Evolutionary conservation across 371 early-diverging fungal species (phyloP), one percentile per base, ranked within the genome.

Genomic region (Mortierella sp.): DNA sequence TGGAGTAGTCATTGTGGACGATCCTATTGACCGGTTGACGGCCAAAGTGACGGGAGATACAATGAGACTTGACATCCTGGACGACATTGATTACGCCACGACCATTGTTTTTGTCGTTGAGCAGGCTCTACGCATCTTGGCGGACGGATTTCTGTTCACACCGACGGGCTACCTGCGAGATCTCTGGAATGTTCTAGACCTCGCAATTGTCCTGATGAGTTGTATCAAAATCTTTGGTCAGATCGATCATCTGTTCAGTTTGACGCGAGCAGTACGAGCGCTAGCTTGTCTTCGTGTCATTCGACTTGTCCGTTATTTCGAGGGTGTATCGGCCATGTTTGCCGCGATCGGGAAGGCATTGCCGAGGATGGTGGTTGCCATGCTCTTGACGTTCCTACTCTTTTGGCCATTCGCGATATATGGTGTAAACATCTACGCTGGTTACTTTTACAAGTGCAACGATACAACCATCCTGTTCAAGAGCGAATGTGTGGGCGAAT

Each of bases 321-420:
- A 88, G 5, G 90, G 88, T 1, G 89, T 91, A 74, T 89, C 90
- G 1, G 79, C 80, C 16, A 89, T 92, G 54, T 89, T 91, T 54
- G 60, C 87, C n/a, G 91, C 91, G 24, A 75, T 91, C 60, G 45
- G 89, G 9, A 86, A 89, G 78, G 92, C 91, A 0, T 58, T 92
- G 19, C 91, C 92, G 0, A 84, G 89, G 45, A 88, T 92, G 88
- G 68, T 91, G n/a, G 85, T 90, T 70, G 91, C 91, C 0, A 74
- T 90, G 11, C 44, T 86, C 6, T 70, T 92, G 52, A 92, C 91
- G 28, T 58, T 89, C 0, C 44, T 91, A 10, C 88, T 91, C 11
- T 92, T 91, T 77, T 78, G 90, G 72, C 89, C 91, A 6, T 92
- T 92, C 80, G 92, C 91, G 5, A 88, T 91, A 38, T 92, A 92